phyloP scores from a whole-genome alignment of 345 rosid species.

The Ceriops tagal region DNA sequence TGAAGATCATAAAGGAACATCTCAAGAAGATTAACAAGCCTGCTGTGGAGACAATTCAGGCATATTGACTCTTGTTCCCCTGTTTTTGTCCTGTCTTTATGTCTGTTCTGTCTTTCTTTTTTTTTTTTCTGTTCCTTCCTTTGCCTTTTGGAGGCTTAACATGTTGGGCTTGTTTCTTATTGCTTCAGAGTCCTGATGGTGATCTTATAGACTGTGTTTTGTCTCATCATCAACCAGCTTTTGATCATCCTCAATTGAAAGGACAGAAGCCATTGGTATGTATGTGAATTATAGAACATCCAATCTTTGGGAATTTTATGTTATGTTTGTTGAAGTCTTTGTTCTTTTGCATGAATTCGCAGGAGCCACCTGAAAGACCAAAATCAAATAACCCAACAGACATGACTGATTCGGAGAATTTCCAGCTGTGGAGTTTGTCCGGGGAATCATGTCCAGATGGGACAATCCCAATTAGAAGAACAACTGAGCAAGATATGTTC shows the following conservation, averaged over 20 bases:
- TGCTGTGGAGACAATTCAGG: conserved; percentile 78
- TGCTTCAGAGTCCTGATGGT: conserved; percentile 77
- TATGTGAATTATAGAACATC: conserved; percentile 16
- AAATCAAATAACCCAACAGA: conserved; percentile 35
- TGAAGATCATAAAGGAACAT: conserved; percentile 51
- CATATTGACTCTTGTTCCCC: conserved; percentile 11
- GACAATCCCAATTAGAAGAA: conserved; percentile 91
- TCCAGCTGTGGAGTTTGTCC: conserved; percentile 67
- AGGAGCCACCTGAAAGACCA: conserved; percentile 84
- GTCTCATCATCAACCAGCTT: conserved; percentile 81
- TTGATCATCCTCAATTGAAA: conserved; percentile 72
- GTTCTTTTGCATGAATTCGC: conserved; percentile 11
- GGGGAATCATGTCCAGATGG: conserved; percentile 90
- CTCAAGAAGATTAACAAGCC: conserved; percentile 90
- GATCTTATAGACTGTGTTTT: conserved; percentile 80
- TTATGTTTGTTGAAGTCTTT: neutral
- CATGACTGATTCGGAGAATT: conserved; percentile 33
- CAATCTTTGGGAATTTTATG: neutral
- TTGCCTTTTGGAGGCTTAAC: conserved; percentile 4
- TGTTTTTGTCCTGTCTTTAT: conserved; percentile 12
- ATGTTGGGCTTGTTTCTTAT: conserved; percentile 1
- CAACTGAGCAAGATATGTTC: conserved; percentile 72
- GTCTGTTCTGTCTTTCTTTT: conserved; percentile 5
- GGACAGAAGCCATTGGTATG: conserved; percentile 80
- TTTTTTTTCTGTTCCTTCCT: conserved; percentile 1